Evolutionary conservation across 2,329 filamentous ascomycete species (phyloP), one percentile per base, ranked within the genome.

Genomic region (Colletotrichum tabaci): DNA sequence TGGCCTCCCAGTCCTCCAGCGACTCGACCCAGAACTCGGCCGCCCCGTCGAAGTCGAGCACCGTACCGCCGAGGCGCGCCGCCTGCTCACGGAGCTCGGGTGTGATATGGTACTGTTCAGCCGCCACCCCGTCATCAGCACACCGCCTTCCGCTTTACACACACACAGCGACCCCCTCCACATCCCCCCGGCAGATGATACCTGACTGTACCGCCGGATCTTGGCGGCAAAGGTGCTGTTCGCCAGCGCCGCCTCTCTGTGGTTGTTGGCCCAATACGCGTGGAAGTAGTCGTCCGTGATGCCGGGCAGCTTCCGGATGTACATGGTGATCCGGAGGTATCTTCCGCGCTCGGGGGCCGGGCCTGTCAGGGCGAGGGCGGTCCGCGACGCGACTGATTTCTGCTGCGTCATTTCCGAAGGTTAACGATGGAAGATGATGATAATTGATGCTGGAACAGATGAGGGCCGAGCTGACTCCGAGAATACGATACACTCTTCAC

Each of bases 201-300:
- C 56, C 56, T 60, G 56, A n/a, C 23, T 60, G 56, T 73, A 74
- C 21, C 63, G 60, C n/a, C 68, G 67, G 21, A 74, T 66, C 46
- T 74, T 74, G 57, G 64, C 64, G 44, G 66, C 64, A 46, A 79
- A 79, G 2, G 73, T 76, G 53, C 73, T 69, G 50, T 77, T 77
- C 44, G 70, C 66, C 35, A 78, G 68, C 4, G 74, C 76, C 1
- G 76, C 72, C 21, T 74, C 67, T 5, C 76, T 69, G 56, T 79
- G 76, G 62, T 77, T 77, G 23, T 74, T 75, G 47, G 75, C 75
- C 77, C 77, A 79, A 53, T 79, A 77, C 44, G 74, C 68, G 47
- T 77, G 77, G 65, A 79, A 79, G 57, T 79, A 77, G 15, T 79
- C 77, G 57, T 78, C 75, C 30, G 74, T 75, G 56, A 79, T 73